Evolutionary conservation across 2,329 filamentous ascomycete species (phyloP).

Genomic region (Esteya vermicola): DNA sequence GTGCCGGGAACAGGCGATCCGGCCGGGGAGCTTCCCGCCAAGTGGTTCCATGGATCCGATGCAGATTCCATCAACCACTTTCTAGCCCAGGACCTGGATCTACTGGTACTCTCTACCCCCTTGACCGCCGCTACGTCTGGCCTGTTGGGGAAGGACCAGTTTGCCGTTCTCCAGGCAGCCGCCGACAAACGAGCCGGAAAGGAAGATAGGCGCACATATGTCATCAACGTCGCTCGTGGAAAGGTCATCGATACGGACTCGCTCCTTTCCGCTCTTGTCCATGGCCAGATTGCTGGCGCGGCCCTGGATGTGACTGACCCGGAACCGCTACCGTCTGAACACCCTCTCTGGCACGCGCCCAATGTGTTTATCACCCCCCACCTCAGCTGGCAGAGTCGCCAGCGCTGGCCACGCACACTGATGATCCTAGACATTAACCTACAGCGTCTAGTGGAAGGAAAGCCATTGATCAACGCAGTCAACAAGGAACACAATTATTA

Average conservation of each 20-base stretch:
- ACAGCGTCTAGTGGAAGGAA: not conserved
- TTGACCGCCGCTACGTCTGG: constrained; percentile 23
- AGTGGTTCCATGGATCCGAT: constrained; percentile 25
- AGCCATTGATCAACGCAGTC: constrained; percentile 7
- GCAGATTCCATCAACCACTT: constrained; percentile 23
- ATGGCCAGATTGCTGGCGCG: constrained; percentile 29
- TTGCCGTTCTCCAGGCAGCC: constrained; percentile 12
- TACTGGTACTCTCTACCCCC: constrained; percentile 26
- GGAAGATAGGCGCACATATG: constrained; percentile 22
- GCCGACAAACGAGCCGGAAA: not conserved
- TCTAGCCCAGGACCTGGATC: constrained; percentile 25
- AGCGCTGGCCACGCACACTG: constrained; percentile 3
- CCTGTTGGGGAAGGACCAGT: constrained; percentile 24
- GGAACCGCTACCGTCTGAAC: constrained; percentile 45
- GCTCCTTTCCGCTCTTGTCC: constrained; percentile 34
- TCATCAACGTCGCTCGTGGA: constrained; percentile 48
- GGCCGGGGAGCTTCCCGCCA: constrained; percentile 23
- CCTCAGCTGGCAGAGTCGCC: constrained; percentile 9
- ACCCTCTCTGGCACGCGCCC: constrained; percentile 44
- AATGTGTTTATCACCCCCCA: constrained; percentile 38
- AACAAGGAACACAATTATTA: constrained; percentile 8
- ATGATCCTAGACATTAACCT: constrained; percentile 8
- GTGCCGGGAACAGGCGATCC: constrained; percentile 44
- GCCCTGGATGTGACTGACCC: constrained; percentile 55
- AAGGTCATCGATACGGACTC: constrained; percentile 20